Evolutionary conservation across 2,329 filamentous ascomycete genomes (phyloP).

Genomic region (Bisporella sp.): DNA sequence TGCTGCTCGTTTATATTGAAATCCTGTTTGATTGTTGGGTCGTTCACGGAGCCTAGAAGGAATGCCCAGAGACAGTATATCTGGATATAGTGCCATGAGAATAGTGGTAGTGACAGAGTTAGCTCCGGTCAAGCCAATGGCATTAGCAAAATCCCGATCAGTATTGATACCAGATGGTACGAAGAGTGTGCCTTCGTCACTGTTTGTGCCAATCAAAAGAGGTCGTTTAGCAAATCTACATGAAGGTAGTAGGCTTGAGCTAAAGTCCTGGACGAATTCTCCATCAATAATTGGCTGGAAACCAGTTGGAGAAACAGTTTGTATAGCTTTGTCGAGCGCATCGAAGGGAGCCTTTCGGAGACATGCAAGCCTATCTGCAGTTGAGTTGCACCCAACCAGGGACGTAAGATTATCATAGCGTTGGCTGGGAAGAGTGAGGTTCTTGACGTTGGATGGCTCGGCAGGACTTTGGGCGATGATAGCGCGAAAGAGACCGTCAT

Average conservation of each 20-base stretch:
- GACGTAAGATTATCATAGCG: not conserved
- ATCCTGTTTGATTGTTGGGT: slow-evolving; percentile 23
- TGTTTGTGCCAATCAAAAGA: slow-evolving; percentile 36
- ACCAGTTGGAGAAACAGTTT: slow-evolving; percentile 21
- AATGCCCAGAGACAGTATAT: slow-evolving; percentile 24
- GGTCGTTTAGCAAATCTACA: slow-evolving; percentile 30
- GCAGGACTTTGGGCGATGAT: slow-evolving; percentile 38
- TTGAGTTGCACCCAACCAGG: slow-evolving; percentile 11
- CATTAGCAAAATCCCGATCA: slow-evolving; percentile 6
- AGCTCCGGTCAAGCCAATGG: not conserved
- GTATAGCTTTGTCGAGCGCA: slow-evolving; percentile 21
- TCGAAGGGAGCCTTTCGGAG: slow-evolving; percentile 19
- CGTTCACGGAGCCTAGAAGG: not conserved
- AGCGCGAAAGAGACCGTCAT: slow-evolving; percentile 45
- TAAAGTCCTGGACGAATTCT: slow-evolving; percentile 29
- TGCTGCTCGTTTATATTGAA: slow-evolving; percentile 8
- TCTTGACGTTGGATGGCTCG: not conserved
- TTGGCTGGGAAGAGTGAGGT: not conserved
- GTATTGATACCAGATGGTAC: slow-evolving; percentile 24
- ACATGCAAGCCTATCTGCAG: slow-evolving; percentile 18
- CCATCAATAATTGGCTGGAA: slow-evolving; percentile 30
- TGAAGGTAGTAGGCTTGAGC: slow-evolving; percentile 23
- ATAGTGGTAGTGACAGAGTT: not conserved
- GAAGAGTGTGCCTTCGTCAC: slow-evolving; percentile 31
- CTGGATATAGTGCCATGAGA: slow-evolving; percentile 20